These are phyloP conservation scores for Solanum clarkiae DNA, from an alignment of 257 asterid species.

Conservation along the genomic window DNA sequence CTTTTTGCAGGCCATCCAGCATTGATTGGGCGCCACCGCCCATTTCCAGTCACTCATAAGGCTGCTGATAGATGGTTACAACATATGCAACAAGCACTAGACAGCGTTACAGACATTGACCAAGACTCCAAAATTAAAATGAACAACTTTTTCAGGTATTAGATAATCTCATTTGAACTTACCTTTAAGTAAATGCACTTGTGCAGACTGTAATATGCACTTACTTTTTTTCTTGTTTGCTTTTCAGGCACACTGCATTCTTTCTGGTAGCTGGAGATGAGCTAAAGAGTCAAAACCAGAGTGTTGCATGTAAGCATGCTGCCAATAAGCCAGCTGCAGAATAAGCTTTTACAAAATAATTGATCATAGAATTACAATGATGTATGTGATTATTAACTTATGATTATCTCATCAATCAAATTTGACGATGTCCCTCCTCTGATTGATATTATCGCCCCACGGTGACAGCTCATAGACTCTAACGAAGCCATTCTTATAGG, in stretches of 20 bases:
- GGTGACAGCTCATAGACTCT: background rate
- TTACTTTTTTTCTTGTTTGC: background rate
- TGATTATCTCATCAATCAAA: background rate
- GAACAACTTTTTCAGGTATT: slow-evolving; percentile 76
- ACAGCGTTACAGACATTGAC: slow-evolving; percentile 51
- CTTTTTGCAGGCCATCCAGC: slow-evolving; percentile 82
- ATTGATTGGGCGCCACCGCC: slow-evolving; percentile 91
- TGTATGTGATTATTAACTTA: background rate
- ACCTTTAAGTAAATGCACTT: background rate
- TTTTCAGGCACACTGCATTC: slow-evolving; percentile 84
- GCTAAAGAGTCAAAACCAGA: slow-evolving; percentile 50
- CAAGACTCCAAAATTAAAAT: slow-evolving; percentile 66
- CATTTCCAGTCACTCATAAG: slow-evolving; percentile 73
- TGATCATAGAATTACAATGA: background rate
- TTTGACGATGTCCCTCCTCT: background rate
- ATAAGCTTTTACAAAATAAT: slow-evolving; percentile 1
- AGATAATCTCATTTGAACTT: background rate
- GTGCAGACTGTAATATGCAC: background rate
- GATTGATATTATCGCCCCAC: background rate
- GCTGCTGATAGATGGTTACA: slow-evolving; percentile 98
- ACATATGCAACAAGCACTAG: slow-evolving; percentile 87
- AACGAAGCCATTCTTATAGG: background rate
- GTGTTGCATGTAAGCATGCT: slow-evolving; percentile 48
- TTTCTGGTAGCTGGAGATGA: slow-evolving; percentile 95
- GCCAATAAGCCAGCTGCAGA: slow-evolving; percentile 31